Conservation (phyloP, 2,329 filamentous ascomycete species). For the Dissoconium aciculare region DNA sequence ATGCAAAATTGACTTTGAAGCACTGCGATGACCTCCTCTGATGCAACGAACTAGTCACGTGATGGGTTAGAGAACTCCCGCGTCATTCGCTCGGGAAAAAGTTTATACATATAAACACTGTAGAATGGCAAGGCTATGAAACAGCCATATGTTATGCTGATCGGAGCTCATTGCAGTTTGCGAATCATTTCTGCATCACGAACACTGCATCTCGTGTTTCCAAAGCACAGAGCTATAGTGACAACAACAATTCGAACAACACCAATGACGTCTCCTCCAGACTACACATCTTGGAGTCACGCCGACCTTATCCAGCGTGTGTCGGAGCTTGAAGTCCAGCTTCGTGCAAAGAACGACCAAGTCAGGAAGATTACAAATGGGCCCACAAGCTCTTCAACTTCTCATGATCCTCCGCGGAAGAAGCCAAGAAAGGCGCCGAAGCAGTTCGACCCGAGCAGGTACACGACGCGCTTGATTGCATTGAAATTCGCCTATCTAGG, state of each 20-base stretch:
- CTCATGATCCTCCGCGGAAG: slow-evolving; percentile 7
- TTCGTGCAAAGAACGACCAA: slow-evolving; percentile 36
- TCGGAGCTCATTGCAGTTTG: too few relatives aligned
- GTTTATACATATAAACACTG: too few relatives aligned
- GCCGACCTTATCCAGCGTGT: slow-evolving; percentile 55
- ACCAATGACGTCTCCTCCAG: slow-evolving; percentile 8
- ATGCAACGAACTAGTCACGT: too few relatives aligned
- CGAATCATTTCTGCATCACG: too few relatives aligned
- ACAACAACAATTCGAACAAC: background rate
- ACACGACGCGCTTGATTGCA: slow-evolving; percentile 71
- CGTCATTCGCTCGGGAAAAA: too few relatives aligned
- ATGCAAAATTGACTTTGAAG: too few relatives aligned
- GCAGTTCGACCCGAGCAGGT: slow-evolving; percentile 61
- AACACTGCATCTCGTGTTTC: too few relatives aligned
- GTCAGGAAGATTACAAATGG: slow-evolving; percentile 18
- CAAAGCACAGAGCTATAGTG: too few relatives aligned
- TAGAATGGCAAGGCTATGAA: too few relatives aligned
- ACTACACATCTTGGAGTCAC: slow-evolving; percentile 55
- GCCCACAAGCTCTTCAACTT: slow-evolving; percentile 7
- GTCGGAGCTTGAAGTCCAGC: slow-evolving; percentile 49
- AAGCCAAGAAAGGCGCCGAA: slow-evolving; percentile 29
- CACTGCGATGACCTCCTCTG: too few relatives aligned
- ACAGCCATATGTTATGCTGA: too few relatives aligned
- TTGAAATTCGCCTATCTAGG: slow-evolving; percentile 91
- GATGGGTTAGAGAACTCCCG: too few relatives aligned